phyloP scores from a whole-genome alignment of 2,329 filamentous ascomycete species.

The Pseudogymnoascus sp. region DNA sequence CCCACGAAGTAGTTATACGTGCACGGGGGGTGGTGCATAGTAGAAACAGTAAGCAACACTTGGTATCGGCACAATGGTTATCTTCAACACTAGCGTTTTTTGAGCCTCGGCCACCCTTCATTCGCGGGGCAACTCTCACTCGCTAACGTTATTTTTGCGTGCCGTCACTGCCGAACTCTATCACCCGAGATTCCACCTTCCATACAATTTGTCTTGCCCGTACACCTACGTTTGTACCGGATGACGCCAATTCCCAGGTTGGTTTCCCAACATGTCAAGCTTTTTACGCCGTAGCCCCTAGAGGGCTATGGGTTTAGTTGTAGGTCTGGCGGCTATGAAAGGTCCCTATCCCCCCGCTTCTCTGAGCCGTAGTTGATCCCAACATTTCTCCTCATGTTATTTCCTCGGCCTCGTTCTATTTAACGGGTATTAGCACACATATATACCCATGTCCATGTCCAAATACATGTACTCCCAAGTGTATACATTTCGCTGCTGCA shows the following conservation, averaged over 20 bases:
- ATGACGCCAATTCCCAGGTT: conserved; percentile 2
- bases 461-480: background rate
- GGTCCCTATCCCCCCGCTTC: background rate
- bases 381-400: conserved; percentile 6
- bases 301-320: conserved; percentile 6
- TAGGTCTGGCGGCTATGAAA: background rate
- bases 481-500: background rate
- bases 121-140: background rate
- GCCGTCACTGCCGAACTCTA: conserved; percentile 5
- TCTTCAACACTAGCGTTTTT: background rate
- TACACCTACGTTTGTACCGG: background rate
- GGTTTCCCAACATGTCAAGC: conserved; percentile 4
- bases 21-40: background rate
- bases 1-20: background rate
- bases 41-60: background rate
- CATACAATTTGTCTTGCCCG: background rate
- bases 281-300: conserved; percentile 5
- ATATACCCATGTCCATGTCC: background rate
- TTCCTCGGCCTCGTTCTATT: background rate
- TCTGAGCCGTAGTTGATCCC: background rate
- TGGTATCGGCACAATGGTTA: background rate
- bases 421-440: background rate
- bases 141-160: background rate
- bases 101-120: background rate
- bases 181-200: background rate